A percentile compares a stretch with the other conserved stretches of the same genome.
These are phyloP conservation scores for Phlebopus sp. DNA, from an alignment of 1,284 basidiomycete genomes.

Conservation along the genomic window DNA sequence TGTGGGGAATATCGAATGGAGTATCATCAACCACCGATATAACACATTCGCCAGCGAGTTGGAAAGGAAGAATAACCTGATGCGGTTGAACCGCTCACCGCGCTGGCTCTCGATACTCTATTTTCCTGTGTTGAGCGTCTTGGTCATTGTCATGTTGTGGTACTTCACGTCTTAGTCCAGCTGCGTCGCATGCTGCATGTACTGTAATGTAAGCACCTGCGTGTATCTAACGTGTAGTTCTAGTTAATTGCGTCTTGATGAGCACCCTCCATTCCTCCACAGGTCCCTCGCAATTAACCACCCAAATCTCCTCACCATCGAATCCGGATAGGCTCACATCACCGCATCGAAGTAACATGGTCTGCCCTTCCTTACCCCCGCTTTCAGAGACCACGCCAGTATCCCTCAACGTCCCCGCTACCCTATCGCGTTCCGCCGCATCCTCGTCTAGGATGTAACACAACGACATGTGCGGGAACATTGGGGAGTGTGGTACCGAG, in stretches of 20 bases:
- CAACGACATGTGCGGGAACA: constrained; percentile 67
- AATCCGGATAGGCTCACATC: constrained; percentile 45
- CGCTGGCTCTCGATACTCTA: constrained; percentile 8
- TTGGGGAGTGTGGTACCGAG: constrained; percentile 45
- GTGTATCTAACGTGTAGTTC: constrained; percentile 3
- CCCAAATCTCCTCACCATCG: constrained; percentile 56
- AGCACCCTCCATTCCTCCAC: constrained; percentile 58
- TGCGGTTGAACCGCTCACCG: constrained; percentile 15
- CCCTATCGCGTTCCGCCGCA: constrained; percentile 35
- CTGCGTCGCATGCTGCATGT: not conserved
- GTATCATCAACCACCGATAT: constrained; percentile 26
- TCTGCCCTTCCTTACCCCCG: constrained; percentile 21
- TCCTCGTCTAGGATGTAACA: constrained; percentile 67
- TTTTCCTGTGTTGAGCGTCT: constrained; percentile 9
- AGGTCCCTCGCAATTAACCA: constrained; percentile 58
- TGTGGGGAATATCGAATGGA: constrained; percentile 30
- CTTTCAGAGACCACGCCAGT: constrained; percentile 30
- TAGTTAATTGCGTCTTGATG: constrained; percentile 35
- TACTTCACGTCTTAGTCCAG: not conserved
- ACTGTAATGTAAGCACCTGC: not conserved
- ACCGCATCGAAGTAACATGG: constrained; percentile 32
- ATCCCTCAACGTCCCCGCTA: constrained; percentile 36
- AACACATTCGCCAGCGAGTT: constrained; percentile 19
- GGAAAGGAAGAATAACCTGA: constrained; percentile 23
- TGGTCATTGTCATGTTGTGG: constrained; percentile 6